A percentile compares a stretch with the other conserved stretches of the same genome.
Evolutionary conservation across 441 rosid genomes (phyloP).

Genomic region (Manihot esculenta): DNA sequence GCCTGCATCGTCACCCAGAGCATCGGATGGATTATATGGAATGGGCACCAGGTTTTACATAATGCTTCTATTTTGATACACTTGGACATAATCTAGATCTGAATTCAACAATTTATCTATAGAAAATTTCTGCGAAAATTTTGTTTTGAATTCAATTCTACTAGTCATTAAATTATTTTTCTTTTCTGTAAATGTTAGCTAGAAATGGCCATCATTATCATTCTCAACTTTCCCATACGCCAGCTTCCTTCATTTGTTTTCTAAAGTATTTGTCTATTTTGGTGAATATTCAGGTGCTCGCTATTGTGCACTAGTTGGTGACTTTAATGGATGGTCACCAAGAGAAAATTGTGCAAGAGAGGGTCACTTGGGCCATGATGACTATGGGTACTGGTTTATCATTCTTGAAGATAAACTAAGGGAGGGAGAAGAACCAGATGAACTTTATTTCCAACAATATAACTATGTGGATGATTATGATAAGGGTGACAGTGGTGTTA

Average conservation of each 20-base stretch:
- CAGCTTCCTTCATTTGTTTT: not conserved
- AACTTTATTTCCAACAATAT: slow-evolving; percentile 95
- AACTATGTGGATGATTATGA: slow-evolving; percentile 85
- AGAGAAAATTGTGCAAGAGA: slow-evolving; percentile 84
- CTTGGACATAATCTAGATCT: not conserved
- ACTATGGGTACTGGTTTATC: slow-evolving; percentile 94
- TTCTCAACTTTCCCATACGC: not conserved
- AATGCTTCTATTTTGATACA: slow-evolving; percentile 9
- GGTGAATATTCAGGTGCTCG: slow-evolving; percentile 71
- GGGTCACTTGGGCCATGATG: slow-evolving; percentile 87
- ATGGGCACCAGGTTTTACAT: slow-evolving; percentile 93
- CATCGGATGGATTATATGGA: slow-evolving; percentile 94
- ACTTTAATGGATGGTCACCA: slow-evolving; percentile 93
- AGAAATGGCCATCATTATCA: not conserved
- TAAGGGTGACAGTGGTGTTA: slow-evolving; percentile 82
- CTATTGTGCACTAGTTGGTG: slow-evolving; percentile 89
- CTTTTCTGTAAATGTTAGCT: not conserved
- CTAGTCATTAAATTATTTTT: slow-evolving; percentile 1
- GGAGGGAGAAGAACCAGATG: slow-evolving; percentile 84
- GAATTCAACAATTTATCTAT: not conserved
- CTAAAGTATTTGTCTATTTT: slow-evolving; percentile 1
- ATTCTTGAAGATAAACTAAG: slow-evolving; percentile 88
- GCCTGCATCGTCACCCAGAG: slow-evolving; percentile 85
- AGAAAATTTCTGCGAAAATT: not conserved
- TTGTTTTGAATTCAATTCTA: not conserved